Conservation (phyloP, 1,284 basidiomycete genomes). For the Cryptococcus wingfieldii region DNA sequence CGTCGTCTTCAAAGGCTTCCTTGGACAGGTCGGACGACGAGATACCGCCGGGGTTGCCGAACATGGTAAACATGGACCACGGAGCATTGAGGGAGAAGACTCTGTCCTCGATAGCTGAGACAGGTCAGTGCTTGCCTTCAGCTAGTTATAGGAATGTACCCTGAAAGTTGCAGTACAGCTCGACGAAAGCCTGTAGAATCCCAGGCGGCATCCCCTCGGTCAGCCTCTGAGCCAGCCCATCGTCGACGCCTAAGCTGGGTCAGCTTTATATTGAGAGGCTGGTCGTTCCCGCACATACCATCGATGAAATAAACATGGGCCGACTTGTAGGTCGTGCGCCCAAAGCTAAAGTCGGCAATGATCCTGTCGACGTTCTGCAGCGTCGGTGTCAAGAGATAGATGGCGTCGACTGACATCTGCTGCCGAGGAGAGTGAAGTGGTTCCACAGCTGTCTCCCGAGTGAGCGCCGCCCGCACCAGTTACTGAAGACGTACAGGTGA, state of each 20-base stretch:
- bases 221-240: constrained; percentile 68
- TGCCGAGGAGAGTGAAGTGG: constrained; percentile 56
- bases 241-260: constrained; percentile 48
- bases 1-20: constrained; percentile 71
- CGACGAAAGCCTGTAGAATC: constrained; percentile 64
- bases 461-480: background rate
- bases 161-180: constrained; percentile 86
- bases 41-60: constrained; percentile 71
- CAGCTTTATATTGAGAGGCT: background rate
- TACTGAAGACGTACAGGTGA: constrained; percentile 64
- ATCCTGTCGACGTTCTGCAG: constrained; percentile 88
- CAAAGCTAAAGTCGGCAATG: constrained; percentile 70
- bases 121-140: background rate
- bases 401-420: constrained; percentile 77
- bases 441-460: constrained; percentile 46
- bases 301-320: constrained; percentile 96
- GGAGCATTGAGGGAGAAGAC: constrained; percentile 74
- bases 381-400: constrained; percentile 93
- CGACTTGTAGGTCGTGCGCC: constrained; percentile 68
- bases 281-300: constrained; percentile 54
- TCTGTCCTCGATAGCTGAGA: constrained; percentile 72
- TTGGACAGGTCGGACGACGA: constrained; percentile 59
- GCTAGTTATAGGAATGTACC: constrained; percentile 52
- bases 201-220: constrained; percentile 50
- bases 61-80: constrained; percentile 76